phyloP scores from a whole-genome alignment of 805 yeast species.

The Yamadazyma insecticola region DNA sequence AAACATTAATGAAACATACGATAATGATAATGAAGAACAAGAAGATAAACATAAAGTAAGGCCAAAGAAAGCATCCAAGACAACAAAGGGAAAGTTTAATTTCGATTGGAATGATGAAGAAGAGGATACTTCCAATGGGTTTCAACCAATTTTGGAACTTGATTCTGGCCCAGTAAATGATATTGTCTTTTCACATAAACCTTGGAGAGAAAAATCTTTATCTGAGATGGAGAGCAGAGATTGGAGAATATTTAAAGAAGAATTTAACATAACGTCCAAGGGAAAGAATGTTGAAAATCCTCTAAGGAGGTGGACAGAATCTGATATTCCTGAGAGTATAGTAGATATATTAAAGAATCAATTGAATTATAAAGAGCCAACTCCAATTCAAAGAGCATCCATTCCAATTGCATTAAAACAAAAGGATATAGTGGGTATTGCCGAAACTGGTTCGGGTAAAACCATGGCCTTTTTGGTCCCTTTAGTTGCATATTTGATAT shows the following conservation, averaged over 20 bases:
- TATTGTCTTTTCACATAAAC: constrained; percentile 16
- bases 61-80: no score
- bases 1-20: no score
- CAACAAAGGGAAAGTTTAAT: constrained; percentile 36
- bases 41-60: no score
- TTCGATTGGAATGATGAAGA: constrained; percentile 68
- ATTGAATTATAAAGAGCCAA: constrained; percentile 60
- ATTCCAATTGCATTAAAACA: constrained; percentile 62
- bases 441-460: constrained; percentile 96
- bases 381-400: constrained; percentile 88
- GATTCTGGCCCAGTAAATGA: constrained; percentile 9
- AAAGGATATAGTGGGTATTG: constrained; percentile 80
- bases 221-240: constrained; percentile 73
- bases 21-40: no score
- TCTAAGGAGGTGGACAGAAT: constrained; percentile 70
- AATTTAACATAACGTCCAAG: constrained; percentile 59
- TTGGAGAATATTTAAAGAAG: constrained; percentile 85
- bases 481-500: constrained; percentile 47
- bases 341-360: constrained; percentile 26
- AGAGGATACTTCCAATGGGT: constrained; percentile 58
- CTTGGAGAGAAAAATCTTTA: constrained; percentile 68
- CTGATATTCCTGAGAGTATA: constrained; percentile 19
- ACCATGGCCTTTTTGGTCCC: constrained; percentile 83
- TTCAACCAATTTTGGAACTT: constrained; percentile 32
- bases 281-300: constrained; percentile 58